Evolutionary conservation across 768 basidiomycete species (phyloP).

Genomic region (Auriscalpium vulgare): DNA sequence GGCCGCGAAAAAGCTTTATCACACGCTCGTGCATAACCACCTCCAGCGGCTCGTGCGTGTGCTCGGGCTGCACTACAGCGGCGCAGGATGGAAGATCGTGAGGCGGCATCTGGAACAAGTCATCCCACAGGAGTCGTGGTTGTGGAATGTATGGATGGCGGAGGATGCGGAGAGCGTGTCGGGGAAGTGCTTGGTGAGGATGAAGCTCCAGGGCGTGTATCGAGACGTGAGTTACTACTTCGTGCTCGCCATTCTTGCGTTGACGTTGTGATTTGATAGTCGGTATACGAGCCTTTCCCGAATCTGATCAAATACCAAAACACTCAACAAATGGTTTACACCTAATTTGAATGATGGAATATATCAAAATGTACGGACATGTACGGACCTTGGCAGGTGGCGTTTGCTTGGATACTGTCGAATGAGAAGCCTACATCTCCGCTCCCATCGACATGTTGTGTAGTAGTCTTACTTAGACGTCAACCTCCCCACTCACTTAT

Average conservation of each 20-base stretch:
- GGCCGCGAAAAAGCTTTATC: slow-evolving; percentile 49
- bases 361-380: not conserved
- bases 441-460: no score
- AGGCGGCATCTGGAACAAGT: slow-evolving; percentile 35
- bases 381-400: not conserved
- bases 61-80: slow-evolving; percentile 43
- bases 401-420: no score
- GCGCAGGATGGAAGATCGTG: slow-evolving; percentile 43
- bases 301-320: slow-evolving; percentile 44
- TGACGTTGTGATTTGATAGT: slow-evolving; percentile 23
- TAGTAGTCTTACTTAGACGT: no score
- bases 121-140: slow-evolving; percentile 38
- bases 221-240: slow-evolving; percentile 37
- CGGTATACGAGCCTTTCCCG: slow-evolving; percentile 43
- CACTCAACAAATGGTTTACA: no score
- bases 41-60: slow-evolving; percentile 48
- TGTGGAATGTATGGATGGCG: slow-evolving; percentile 38
- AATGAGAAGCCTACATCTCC: no score
- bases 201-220: slow-evolving; percentile 49
- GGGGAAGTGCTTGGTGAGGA: slow-evolving; percentile 52
- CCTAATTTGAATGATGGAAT: no score
- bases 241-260: not conserved
- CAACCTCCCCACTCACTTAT: no score
- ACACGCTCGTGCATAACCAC: slow-evolving; percentile 54
- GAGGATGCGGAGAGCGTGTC: slow-evolving; percentile 24